Evolutionary conservation across 2,329 filamentous ascomycete genomes (phyloP), one percentile per base, ranked within the genome.

Genomic region (Coniella lustricola): DNA sequence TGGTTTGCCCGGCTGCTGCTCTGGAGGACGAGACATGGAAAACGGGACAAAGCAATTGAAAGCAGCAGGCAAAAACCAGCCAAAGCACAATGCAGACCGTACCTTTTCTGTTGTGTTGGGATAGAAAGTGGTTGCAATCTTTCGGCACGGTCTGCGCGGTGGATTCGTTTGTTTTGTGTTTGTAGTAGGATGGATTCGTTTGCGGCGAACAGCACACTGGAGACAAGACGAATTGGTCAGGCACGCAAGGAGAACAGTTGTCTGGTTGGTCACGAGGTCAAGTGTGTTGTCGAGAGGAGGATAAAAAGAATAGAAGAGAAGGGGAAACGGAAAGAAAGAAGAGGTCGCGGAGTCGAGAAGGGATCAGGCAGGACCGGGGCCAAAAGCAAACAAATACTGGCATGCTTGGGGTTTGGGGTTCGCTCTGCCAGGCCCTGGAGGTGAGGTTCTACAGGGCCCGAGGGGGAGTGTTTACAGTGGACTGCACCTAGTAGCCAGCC

Each of bases 141-240:
- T 52, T 50, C 38, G 47, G 49, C 46, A 46, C 49, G 45, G 40
- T 18, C 40, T 31, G 40, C 22, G 46, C 20, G 46, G 14, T 17
- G 35, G 14, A 14, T 39, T 18, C n/a, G n/a, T n/a, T n/a, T n/a
- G n/a, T n/a, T n/a, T n/a, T n/a, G n/a, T n/a, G n/a, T n/a, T n/a
- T n/a, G n/a, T 14, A 21, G 25, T 16, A 14, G 32, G 36, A 46
- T 18, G 36, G 13, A 31, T 38, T 35, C 35, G 34, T 21, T 47
- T 35, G 44, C 16, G 46, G 49, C 45, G 51, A 53, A 53, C 51
- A 48, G 44, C 51, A 53, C 48, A 53, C 44, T 46, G 51, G 38
- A 37, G 33, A 38, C 41, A 50, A 50, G 49, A 53, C n/a, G n/a
- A n/a, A n/a, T n/a, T 44, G 49, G 22, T 44, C 17, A 40, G 38